These are phyloP conservation scores for Colletotrichum salicis DNA, from an alignment of 2,329 filamentous ascomycete species.

Conservation along the genomic window DNA sequence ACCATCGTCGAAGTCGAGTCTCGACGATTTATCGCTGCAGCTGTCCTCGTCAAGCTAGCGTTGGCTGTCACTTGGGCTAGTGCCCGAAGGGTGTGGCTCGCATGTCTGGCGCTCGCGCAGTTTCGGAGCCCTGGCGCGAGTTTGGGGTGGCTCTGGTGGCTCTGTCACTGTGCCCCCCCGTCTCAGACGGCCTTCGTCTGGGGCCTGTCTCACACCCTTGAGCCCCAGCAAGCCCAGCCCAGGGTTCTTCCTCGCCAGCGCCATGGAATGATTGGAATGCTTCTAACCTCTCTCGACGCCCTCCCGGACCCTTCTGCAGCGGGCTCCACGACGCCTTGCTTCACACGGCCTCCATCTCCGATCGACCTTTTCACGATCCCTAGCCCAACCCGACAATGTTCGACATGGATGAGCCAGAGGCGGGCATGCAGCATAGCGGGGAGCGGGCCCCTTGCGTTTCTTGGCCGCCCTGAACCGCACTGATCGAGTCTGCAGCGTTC, in stretches of 20 bases:
- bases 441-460: neutral
- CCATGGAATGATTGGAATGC: slow-evolving; percentile 7
- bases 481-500: slow-evolving; percentile 3
- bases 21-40: neutral
- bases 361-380: slow-evolving; percentile 25
- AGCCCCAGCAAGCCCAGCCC: slow-evolving; percentile 11
- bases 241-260: slow-evolving; percentile 5
- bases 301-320: neutral
- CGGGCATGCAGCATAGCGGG: neutral
- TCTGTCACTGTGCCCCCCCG: slow-evolving; percentile 6
- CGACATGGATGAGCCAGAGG: neutral
- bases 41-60: neutral
- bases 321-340: slow-evolving; percentile 26
- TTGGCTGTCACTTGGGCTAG: slow-evolving; percentile 8
- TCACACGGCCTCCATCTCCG: slow-evolving; percentile 25
- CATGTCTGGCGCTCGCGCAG: slow-evolving; percentile 17
- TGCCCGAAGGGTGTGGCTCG: neutral
- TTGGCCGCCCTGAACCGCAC: slow-evolving; percentile 33
- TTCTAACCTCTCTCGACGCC: neutral
- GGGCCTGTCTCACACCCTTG: slow-evolving; percentile 42
- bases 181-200: slow-evolving; percentile 44
- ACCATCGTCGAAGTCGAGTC: neutral
- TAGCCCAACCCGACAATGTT: slow-evolving; percentile 5
- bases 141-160: neutral
- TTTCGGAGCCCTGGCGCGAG: slow-evolving; percentile 30